Conservation (phyloP, 2,329 filamentous ascomycete species). For the Trichoderma gracile region DNA sequence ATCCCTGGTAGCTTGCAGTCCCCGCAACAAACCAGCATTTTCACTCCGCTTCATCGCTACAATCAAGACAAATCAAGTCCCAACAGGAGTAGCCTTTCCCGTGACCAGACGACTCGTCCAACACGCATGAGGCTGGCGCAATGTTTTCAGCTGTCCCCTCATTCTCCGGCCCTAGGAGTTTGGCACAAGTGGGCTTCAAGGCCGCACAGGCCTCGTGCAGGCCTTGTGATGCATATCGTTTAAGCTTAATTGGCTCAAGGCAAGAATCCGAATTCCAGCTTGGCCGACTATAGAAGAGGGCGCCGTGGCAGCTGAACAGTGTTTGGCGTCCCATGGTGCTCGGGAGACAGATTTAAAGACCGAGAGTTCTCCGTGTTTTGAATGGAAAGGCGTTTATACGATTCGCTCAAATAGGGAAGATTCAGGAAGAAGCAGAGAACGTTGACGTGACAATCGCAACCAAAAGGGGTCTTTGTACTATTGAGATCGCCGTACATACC, state of each 20-base stretch:
- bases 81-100: too few relatives aligned
- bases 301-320: background rate
- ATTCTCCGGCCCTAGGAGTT: background rate
- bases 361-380: conserved; percentile 1
- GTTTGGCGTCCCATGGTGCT: background rate
- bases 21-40: too few relatives aligned
- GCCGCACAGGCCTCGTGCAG: background rate
- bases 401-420: too few relatives aligned
- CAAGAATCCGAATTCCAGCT: background rate
- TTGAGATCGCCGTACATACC: too few relatives aligned
- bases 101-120: too few relatives aligned
- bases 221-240: conserved; percentile 14
- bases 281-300: background rate
- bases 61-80: too few relatives aligned
- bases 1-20: too few relatives aligned
- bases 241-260: conserved; percentile 13
- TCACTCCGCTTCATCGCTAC: too few relatives aligned
- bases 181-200: too few relatives aligned
- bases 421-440: too few relatives aligned
- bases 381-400: background rate
- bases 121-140: too few relatives aligned
- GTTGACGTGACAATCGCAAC: background rate
- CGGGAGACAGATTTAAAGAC: conserved; percentile 16
- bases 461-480: background rate
- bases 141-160: background rate